These are phyloP conservation scores for Eucalyptus dawsonii DNA, from an alignment of 345 rosid genomes.

Conservation along the genomic window DNA sequence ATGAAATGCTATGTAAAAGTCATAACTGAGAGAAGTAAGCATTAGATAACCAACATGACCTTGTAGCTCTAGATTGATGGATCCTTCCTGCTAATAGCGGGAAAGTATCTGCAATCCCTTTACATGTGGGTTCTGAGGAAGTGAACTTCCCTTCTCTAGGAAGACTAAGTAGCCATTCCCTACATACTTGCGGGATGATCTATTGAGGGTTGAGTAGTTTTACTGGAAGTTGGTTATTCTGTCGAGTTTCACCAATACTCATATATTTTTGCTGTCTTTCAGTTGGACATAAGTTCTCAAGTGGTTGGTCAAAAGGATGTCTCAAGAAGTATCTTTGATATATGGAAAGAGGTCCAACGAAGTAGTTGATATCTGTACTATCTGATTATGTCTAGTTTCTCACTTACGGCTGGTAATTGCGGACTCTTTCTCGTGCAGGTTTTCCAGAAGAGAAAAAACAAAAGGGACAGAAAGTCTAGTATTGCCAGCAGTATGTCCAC, in stretches of 20 bases:
- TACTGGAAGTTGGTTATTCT: neutral
- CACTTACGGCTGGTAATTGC: neutral
- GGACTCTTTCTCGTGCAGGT: constrained; percentile 25
- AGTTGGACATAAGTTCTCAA: constrained; percentile 82
- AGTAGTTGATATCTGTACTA: neutral
- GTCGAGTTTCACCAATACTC: neutral
- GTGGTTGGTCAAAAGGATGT: constrained; percentile 88
- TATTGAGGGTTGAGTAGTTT: neutral
- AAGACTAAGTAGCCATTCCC: neutral
- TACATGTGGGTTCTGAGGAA: neutral
- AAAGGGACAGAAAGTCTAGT: constrained; percentile 28
- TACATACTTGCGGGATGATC: neutral
- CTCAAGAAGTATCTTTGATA: constrained; percentile 71
- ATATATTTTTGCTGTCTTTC: constrained; percentile 8
- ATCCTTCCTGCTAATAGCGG: neutral
- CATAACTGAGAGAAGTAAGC: neutral
- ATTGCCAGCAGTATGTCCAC: constrained; percentile 16
- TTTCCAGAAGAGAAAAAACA: constrained; percentile 67
- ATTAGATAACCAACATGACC: neutral
- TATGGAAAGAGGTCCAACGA: constrained; percentile 85
- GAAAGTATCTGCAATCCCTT: neutral
- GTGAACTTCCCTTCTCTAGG: neutral
- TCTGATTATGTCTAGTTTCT: neutral
- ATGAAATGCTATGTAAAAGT: neutral
- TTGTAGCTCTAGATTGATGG: neutral